Evolutionary conservation across 2,329 filamentous ascomycete species (phyloP), one percentile per base, ranked within the genome.

Genomic region (Botrytis squamosa): DNA sequence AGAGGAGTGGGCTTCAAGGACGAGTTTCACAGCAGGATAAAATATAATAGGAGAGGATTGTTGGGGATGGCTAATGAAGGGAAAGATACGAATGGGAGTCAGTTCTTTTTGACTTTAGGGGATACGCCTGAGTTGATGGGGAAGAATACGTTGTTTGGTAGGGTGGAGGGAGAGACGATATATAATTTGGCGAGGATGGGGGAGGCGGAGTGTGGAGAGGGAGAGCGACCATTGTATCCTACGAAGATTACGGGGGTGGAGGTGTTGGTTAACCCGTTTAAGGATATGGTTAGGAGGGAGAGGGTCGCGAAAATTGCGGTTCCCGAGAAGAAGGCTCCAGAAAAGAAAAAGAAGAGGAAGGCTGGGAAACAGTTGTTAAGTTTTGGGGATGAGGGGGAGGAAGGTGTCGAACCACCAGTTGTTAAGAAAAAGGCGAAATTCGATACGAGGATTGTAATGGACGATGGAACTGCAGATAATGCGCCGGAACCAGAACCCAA

Each of bases 1-100:
- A 85, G 84, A 49, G 89, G 89, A 38, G 84, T 90, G 44, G 87
- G 88, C 75, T 91, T 91, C 81, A 90, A 86, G 77, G 95, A 98
- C 84, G 96, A 99, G 82, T 92, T 98, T 77, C 95, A 98, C 83
- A 94, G 92, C 78, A 88, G 96, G 46, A 86, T 99, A 77, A 97
- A 97, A 82, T 98, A 96, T 86, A 98, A 97, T 79, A 88, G 96
- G 66, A 88, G 96, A 75, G 96, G 96, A 0, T 84, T 98, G 78
- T 84, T 99, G 78, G 96, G 93, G n/a, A 98, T 98, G 94, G 96
- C 96, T 42, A 98, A 98, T 82, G 92, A 93, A 75, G 91, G 94
- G 64, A 88, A 88, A 44, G 75, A 95, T 79, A 93, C 93, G 72
- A 98, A 98, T 84, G 93, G 94, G 49, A 97, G 94, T 82, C 96